These are phyloP conservation scores for Nakazawaea populi DNA, from an alignment of 805 yeast genomes.

Conservation along the genomic window DNA sequence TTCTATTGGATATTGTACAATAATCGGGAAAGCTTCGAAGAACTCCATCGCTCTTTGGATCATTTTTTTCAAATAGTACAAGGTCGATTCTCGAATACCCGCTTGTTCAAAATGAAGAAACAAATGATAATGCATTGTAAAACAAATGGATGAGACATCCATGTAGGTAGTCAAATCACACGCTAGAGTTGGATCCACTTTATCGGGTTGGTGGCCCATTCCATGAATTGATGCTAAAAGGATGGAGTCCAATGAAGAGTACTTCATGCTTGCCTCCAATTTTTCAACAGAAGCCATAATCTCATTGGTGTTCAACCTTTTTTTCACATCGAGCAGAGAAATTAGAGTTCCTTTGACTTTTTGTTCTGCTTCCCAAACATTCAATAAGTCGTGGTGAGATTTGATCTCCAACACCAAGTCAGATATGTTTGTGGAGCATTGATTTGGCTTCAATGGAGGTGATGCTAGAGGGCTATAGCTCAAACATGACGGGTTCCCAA, in stretches of 20 bases:
- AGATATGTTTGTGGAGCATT: conserved; percentile 18
- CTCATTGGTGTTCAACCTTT: neutral
- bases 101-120: conserved; percentile 30
- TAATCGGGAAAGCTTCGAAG: neutral
- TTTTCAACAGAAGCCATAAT: neutral
- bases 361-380: conserved; percentile 16
- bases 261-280: neutral
- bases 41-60: too few species aligned
- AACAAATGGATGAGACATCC: conserved; percentile 9
- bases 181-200: neutral
- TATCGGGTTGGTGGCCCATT: too few species aligned
- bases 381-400: conserved; percentile 19
- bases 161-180: neutral
- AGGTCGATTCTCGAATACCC: conserved; percentile 28
- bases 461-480: conserved; percentile 39
- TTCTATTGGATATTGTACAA: neutral
- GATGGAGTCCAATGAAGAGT: neutral
- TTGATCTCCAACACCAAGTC: conserved; percentile 30
- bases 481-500: conserved; percentile 42
- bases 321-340: conserved; percentile 20
- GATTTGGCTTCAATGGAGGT: conserved; percentile 33
- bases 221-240: too few species aligned
- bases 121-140: conserved; percentile 35
- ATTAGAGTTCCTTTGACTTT: conserved; percentile 18
- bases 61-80: conserved; percentile 16